Base-by-base conservation (phyloP, 169 alveolate species). In the Theileria luwenshuni region DNA sequence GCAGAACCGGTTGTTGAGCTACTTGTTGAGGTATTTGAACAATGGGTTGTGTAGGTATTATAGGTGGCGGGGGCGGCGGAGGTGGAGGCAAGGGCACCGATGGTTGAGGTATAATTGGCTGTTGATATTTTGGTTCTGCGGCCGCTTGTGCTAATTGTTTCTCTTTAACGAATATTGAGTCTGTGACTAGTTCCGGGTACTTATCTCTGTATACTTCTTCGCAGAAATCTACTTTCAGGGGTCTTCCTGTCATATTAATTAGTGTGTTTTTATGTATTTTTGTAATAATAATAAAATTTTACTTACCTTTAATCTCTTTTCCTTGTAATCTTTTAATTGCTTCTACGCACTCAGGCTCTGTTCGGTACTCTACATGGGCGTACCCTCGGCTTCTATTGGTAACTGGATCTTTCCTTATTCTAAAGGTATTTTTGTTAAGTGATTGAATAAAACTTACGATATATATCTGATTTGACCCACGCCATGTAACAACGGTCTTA, bases 361-460 rank as follows among this genome's bases (percentile, higher is more conserved):
- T 73, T 15, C 88, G 42, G 33, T 80, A 80, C 52, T 80, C 88
- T 23, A 80, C 61, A 43, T 80, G 86, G 1, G 84, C 88, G 41
- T 80, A 80, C 1, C 88, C 88, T 45, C 73, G 71, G n/a, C 88
- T 80, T 51, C 67, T 80, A 25, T 80, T 80, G 10, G 88, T 80
- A 21, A 72, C 79, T 41, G 33, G 41, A 35, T 80, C 75, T 63
- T 65, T 80, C 25, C 88, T 64, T 67, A 80, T 35, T 23, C 88
- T 80, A 62, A 0, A 27, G 63, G 25, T n/a, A 19, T 15, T 15
- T 41, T n/a, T 28, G 7, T 68, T 13, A 2, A n/a, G n/a, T n/a
- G n/a, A n/a, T n/a, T n/a, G 25, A 30, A 28, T 19, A 45, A 6
- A 30, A 61, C 83, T 60, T 54, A 80, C 88, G 64, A 30, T 6